phyloP scores from a whole-genome alignment of 164 flowering plant species.

The Buxus sempervirens region DNA sequence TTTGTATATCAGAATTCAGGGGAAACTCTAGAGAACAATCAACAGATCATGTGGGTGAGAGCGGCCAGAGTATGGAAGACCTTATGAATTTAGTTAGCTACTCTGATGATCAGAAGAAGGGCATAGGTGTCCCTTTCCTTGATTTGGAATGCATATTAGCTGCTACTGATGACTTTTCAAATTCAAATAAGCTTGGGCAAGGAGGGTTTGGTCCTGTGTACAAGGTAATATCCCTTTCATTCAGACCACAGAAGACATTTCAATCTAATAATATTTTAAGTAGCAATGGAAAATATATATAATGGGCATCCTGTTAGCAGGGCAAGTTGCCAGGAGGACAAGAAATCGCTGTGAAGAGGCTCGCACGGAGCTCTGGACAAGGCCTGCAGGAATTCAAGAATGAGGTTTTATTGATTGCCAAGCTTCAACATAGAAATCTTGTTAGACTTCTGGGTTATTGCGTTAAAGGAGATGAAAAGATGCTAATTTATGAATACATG shows the following conservation, averaged over 20 bases:
- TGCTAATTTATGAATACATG: neutral
- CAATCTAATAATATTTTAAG: neutral
- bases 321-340: neutral
- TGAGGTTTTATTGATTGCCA: neutral
- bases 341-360: slow-evolving; percentile 8
- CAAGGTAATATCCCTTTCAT: neutral
- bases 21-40: slow-evolving; percentile 4
- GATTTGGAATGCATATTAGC: neutral
- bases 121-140: slow-evolving; percentile 1
- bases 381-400: slow-evolving; percentile 2
- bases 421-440: neutral
- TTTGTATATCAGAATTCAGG: neutral
- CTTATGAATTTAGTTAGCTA: neutral
- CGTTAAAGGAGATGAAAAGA: neutral
- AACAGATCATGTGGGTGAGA: slow-evolving; percentile 16
- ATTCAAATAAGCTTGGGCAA: slow-evolving; percentile 41
- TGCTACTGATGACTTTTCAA: slow-evolving; percentile 38
- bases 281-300: neutral
- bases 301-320: too few relatives aligned
- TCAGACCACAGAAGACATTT: neutral
- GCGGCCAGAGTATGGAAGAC: slow-evolving; percentile 18
- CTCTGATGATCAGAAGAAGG: neutral
- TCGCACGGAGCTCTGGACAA: neutral
- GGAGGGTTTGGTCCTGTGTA: slow-evolving; percentile 46
- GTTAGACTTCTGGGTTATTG: neutral